phyloP scores from a whole-genome alignment of 2,329 filamentous ascomycete genomes.

The Fusarium dimerum region DNA sequence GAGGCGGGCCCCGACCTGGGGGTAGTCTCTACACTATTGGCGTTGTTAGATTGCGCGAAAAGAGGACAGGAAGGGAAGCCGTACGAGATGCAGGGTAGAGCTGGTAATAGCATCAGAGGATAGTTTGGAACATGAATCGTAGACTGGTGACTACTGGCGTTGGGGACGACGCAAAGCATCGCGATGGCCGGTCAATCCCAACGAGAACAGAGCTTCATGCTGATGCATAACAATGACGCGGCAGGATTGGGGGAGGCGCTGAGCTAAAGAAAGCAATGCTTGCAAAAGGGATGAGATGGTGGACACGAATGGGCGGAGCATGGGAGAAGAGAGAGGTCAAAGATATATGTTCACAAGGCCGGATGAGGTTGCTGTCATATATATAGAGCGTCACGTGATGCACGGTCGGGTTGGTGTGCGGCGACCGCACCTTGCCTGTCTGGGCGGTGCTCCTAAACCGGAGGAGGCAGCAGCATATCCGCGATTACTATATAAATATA shows the following conservation, averaged over 20 bases:
- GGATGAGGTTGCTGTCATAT: conserved; percentile 7
- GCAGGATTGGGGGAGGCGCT: neutral
- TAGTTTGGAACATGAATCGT: neutral
- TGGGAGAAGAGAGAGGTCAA: conserved; percentile 10
- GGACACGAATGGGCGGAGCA: conserved; percentile 1
- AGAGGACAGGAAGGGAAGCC: neutral
- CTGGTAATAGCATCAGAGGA: neutral
- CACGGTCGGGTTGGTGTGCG: neutral
- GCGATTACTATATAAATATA: too few relatives aligned
- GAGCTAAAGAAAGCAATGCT: neutral
- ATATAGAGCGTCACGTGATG: conserved; percentile 12
- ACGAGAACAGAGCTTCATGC: conserved; percentile 1
- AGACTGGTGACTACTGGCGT: neutral
- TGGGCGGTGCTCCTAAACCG: conserved; percentile 8
- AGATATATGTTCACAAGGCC: conserved; percentile 7
- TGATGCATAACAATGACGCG: conserved; percentile 1
- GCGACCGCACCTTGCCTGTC: conserved; percentile 1
- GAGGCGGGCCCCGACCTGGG: neutral
- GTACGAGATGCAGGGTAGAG: neutral
- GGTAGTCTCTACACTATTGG: conserved; percentile 1
- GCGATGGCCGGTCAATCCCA: too few relatives aligned
- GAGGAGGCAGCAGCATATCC: conserved; percentile 9
- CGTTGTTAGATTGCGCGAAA: conserved; percentile 3
- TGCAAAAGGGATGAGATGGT: neutral
- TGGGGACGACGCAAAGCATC: neutral